phyloP scores from a whole-genome alignment of 108 stramenopile species.

The Nitzschia sp. region DNA sequence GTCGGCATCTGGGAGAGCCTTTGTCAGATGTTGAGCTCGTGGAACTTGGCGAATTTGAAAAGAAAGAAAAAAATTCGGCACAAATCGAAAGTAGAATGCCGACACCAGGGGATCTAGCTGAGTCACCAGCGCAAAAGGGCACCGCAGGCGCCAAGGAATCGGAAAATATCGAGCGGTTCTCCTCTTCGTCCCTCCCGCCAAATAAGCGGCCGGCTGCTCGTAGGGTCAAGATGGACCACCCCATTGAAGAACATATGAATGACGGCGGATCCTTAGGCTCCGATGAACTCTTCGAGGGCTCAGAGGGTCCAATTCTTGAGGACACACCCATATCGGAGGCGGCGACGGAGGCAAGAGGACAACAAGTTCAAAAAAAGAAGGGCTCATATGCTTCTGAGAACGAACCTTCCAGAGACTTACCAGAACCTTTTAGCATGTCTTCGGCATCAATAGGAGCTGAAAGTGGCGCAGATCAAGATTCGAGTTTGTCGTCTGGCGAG shows the following conservation, averaged over 20 bases:
- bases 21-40: conserved; percentile 5
- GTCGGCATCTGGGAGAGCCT: background rate
- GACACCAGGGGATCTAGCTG: background rate
- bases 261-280: background rate
- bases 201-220: background rate
- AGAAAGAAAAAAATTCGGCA: background rate
- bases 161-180: background rate
- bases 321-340: background rate
- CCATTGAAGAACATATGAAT: background rate
- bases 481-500: conserved; percentile 15
- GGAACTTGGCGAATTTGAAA: conserved; percentile 1
- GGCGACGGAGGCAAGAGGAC: background rate
- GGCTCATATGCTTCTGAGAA: background rate
- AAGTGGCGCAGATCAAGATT: background rate
- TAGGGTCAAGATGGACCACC: background rate
- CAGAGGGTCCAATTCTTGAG: background rate
- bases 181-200: background rate
- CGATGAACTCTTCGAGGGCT: background rate
- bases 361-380: background rate
- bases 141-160: background rate
- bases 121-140: background rate
- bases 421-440: background rate
- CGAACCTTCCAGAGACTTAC: background rate
- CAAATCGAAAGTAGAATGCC: background rate
- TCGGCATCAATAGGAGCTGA: background rate